Conservation (phyloP, 2,329 filamentous ascomycete genomes). For the Verticillium longisporum region DNA sequence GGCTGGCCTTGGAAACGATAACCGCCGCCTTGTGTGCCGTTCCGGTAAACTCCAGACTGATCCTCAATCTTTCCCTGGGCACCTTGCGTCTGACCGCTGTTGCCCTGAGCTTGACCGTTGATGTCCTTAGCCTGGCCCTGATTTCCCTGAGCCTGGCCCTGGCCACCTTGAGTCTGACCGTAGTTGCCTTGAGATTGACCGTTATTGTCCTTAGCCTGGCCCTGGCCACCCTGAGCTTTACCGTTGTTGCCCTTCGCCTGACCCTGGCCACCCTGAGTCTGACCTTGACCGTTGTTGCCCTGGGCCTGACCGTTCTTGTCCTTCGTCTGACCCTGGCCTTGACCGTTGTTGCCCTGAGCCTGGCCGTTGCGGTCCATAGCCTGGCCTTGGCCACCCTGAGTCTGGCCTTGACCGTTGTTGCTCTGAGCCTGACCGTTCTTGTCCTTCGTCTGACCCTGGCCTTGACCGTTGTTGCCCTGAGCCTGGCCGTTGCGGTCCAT, state of each 20-base stretch:
- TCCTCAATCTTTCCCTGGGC: background rate
- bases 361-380: no score
- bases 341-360: background rate
- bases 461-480: background rate
- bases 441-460: background rate
- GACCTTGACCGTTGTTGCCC: background rate
- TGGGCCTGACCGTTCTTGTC: no score
- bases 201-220: background rate
- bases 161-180: background rate
- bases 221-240: background rate
- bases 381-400: no score
- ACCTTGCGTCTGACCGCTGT: background rate
- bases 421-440: background rate
- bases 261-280: no score
- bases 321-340: no score
- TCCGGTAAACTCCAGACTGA: no score
- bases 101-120: background rate
- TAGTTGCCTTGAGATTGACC: background rate
- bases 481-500: no score
- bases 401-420: no score
- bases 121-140: background rate
- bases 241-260: background rate
- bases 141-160: background rate
- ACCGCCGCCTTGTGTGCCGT: background rate
- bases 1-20: background rate